Evolutionary conservation across 2,329 filamentous ascomycete genomes (phyloP).

Genomic region (Exophiala bonariae): DNA sequence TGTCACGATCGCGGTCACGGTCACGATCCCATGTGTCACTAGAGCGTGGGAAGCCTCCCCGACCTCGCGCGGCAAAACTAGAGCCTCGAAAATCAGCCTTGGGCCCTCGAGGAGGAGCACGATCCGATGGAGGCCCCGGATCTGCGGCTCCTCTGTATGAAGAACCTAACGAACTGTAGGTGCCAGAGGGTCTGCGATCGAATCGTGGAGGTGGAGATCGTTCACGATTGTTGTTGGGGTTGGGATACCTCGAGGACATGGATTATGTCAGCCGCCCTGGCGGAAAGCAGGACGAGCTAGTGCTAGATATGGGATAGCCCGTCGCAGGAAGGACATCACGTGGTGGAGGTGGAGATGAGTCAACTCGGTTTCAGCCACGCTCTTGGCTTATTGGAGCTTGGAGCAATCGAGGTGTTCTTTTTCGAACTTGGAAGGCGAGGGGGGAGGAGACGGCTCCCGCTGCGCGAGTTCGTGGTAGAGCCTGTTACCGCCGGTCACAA

Average conservation of each 20-base stretch:
- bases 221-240: slow-evolving; percentile 55
- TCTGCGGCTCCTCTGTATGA: slow-evolving; percentile 56
- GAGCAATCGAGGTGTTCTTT: too few species aligned
- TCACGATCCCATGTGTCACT: slow-evolving; percentile 54
- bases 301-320: slow-evolving; percentile 32
- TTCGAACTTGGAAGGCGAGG: too few species aligned
- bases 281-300: slow-evolving; percentile 59
- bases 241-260: slow-evolving; percentile 44
- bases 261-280: slow-evolving; percentile 1
- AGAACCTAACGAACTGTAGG: slow-evolving; percentile 58
- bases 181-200: slow-evolving; percentile 69
- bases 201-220: slow-evolving; percentile 68
- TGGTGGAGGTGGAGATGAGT: slow-evolving; percentile 39
- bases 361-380: too few species aligned
- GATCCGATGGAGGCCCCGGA: slow-evolving; percentile 56
- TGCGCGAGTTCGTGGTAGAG: too few species aligned
- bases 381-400: too few species aligned
- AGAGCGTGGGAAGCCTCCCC: slow-evolving; percentile 58
- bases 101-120: slow-evolving; percentile 78
- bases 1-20: slow-evolving; percentile 43
- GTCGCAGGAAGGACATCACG: slow-evolving; percentile 38
- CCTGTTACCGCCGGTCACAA: too few species aligned
- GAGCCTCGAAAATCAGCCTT: slow-evolving; percentile 69
- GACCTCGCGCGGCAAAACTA: slow-evolving; percentile 45
- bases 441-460: too few species aligned